Evolutionary conservation across 2,329 filamentous ascomycete genomes (phyloP), one percentile per base, ranked within the genome.

Genomic region (Apiospora arundinis): DNA sequence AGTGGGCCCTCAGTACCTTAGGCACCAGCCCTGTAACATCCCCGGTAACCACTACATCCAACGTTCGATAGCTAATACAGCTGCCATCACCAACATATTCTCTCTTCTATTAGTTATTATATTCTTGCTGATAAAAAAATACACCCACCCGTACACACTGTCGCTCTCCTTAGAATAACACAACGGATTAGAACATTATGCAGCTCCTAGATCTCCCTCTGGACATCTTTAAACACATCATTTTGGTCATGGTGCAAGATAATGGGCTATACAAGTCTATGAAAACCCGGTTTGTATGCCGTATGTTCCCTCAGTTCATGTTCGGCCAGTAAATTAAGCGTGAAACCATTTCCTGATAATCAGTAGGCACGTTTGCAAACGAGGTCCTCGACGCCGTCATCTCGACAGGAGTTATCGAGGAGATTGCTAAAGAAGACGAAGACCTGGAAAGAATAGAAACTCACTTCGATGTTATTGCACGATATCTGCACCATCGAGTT

Each of bases 281-380:
- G 56, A 11, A 18, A 40, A 40, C 32, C 40, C 56, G 56, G 14
- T 12, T 63, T 63, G 56, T 63, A 63, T 63, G 56, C 32, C 56
- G 56, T 63, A 63, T 23, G 56, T 63, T 18, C 18, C 16, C 52
- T 37, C 21, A 9, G 11, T 9, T 60, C 16, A 16, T 18, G 1
- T 25, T 8, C 14, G 46, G 7, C 4, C n/a, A 12, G 46, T 49
- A 23, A 4, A 9, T 23, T 5, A 3, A 7, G 16, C 37, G 25
- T 16, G n/a, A 8, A 18, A 5, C 23, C 37, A 9, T 23, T 32
- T 25, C 16, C 65, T 67, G 21, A 67, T 67, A 5, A 46, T n/a
- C 44, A 18, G 40, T n/a, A 67, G 65, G 6, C 23, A 67, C 44
- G 45, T 67, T 67, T 67, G 65, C 65, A 44, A 67, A 46, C n/a